Base-by-base conservation (phyloP, 352 stramenopile genomes). In the Paralagenidium karlingii region DNA sequence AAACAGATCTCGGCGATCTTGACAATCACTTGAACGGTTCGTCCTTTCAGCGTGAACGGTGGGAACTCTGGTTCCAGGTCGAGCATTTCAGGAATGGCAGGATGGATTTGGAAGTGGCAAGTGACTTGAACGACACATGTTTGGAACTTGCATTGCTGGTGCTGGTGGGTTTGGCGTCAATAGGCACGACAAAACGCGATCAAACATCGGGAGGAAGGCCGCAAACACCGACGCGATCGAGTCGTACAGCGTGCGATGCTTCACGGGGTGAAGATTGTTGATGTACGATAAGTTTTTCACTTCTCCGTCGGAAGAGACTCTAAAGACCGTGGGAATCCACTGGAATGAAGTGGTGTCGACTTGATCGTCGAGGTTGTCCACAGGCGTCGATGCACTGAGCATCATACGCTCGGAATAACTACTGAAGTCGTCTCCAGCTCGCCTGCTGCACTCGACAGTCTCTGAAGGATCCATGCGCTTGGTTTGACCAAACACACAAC, bases 1-100 rank as follows among this genome's bases (percentile, higher is more conserved):
- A 80, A 49, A 5, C 63, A 15, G 16, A 76, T 76, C 40, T 64
- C 57, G 3, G 63, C 60, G 11, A 76, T 50, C 39, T 74, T 74
- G 26, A 76, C 60, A 16, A 80, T 69, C 25, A 55, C 53, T 39
- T 76, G 63, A 3, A 62, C 7, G 0, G 27, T 63, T 10, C 49
- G 58, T 2, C 47, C 43, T 16, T 47, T 31, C 2, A 68, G 22
- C 11, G 49, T 48, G 12, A 58, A n/a, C n/a, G n/a, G n/a, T n/a
- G n/a, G 13, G 7, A 22, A 22, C 15, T 32, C 9, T 32, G n/a
- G n/a, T n/a, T n/a, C n/a, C n/a, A n/a, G n/a, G n/a, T n/a, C n/a
- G n/a, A n/a, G n/a, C n/a, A n/a, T n/a, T n/a, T n/a, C n/a, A 33
- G 28, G 28, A 33, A 33, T 33, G 28, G 13, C n/a, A n/a, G n/a